phyloP scores from a whole-genome alignment of 2,329 filamentous ascomycete species.

The Sporothrix globosa region DNA sequence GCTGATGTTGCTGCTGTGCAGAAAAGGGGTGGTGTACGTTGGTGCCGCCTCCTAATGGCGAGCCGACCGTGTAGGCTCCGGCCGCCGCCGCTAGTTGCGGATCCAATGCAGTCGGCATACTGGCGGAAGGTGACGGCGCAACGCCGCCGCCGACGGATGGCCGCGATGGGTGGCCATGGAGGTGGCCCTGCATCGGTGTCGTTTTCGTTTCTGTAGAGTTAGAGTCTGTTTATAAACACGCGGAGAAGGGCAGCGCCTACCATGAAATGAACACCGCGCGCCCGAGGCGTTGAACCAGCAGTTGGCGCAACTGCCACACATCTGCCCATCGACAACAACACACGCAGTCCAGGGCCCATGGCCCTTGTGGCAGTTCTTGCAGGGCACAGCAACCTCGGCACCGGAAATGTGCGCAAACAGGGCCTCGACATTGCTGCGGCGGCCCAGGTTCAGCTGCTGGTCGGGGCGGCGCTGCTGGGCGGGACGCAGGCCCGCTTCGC shows the following conservation, averaged over 20 bases:
- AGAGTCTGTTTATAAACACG: background rate
- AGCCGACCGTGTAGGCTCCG: background rate
- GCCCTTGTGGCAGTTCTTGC: slow-evolving; percentile 64
- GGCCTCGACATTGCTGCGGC: slow-evolving; percentile 64
- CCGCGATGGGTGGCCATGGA: slow-evolving; percentile 43
- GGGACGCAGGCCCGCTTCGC: slow-evolving; percentile 53
- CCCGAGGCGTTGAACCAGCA: slow-evolving; percentile 67
- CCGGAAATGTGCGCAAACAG: slow-evolving; percentile 62
- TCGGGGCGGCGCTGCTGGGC: slow-evolving; percentile 58
- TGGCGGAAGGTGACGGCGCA: slow-evolving; percentile 14
- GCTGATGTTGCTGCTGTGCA: background rate
- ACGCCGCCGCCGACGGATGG: slow-evolving; percentile 40
- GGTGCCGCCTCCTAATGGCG: slow-evolving; percentile 10
- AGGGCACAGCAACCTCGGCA: slow-evolving; percentile 51
- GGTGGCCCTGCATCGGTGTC: slow-evolving; percentile 48
- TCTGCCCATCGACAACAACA: slow-evolving; percentile 62
- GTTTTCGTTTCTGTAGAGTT: slow-evolving; percentile 31
- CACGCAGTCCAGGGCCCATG: slow-evolving; percentile 63
- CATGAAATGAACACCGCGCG: slow-evolving; percentile 62
- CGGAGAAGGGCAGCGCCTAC: slow-evolving; percentile 45
- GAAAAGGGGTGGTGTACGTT: slow-evolving; percentile 2
- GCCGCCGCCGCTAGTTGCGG: slow-evolving; percentile 32
- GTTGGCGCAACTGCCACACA: slow-evolving; percentile 65
- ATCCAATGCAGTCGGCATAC: slow-evolving; percentile 15
- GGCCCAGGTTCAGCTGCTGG: slow-evolving; percentile 58